Percentiles rank a stretch among this genome's conserved stretches.
phyloP scores from a whole-genome alignment of 2,329 filamentous ascomycete species.

The Xylariaceae sp. region DNA sequence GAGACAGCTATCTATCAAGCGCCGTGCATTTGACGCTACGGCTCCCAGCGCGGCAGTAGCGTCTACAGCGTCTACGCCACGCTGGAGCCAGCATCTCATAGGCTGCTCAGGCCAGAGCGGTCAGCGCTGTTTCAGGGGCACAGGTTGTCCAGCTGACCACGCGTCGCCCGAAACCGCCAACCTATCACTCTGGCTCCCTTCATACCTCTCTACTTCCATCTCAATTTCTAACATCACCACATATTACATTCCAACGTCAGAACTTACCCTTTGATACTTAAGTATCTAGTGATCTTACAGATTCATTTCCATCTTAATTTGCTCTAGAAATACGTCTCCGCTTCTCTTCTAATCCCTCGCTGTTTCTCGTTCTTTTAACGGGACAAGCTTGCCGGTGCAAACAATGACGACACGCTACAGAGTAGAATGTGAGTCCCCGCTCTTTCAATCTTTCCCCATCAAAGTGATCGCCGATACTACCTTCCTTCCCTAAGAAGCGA shows the following conservation, averaged over 20 bases:
- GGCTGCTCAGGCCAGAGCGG: neutral
- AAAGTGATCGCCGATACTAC: neutral
- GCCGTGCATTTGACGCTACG: too few species aligned
- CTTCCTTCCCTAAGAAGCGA: neutral
- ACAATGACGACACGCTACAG: slow-evolving; percentile 44
- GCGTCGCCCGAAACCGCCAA: neutral
- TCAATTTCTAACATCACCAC: too few species aligned
- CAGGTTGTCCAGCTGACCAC: neutral
- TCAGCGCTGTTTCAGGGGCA: slow-evolving; percentile 3
- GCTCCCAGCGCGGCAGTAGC: slow-evolving; percentile 9
- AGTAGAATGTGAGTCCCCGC: slow-evolving; percentile 61
- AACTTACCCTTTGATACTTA: too few species aligned
- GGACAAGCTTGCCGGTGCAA: neutral
- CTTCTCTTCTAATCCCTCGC: neutral
- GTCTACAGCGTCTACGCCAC: slow-evolving; percentile 8
- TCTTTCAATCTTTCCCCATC: neutral
- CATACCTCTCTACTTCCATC: neutral
- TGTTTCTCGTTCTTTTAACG: neutral
- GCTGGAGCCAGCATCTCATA: slow-evolving; percentile 3
- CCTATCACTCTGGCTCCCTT: neutral
- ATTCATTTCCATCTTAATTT: too few species aligned
- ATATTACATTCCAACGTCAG: too few species aligned
- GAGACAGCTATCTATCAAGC: too few species aligned
- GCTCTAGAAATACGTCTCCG: neutral
- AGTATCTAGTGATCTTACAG: too few species aligned